Base-by-base conservation (phyloP, 2,329 filamentous ascomycete species). In the Fusarium oxysporum region DNA sequence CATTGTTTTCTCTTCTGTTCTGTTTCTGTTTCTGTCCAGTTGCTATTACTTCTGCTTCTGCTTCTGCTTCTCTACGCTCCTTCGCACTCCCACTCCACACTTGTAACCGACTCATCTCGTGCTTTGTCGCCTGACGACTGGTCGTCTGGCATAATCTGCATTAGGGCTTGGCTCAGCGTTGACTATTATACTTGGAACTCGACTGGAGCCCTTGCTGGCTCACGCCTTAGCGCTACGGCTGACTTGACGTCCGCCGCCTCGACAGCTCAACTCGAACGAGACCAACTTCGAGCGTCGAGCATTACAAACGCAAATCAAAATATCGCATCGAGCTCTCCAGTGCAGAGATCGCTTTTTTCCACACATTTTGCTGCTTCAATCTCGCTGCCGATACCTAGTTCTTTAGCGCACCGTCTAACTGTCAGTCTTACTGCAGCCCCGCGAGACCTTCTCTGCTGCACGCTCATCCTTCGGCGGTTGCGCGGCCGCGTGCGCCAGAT, bases 401-500 rank as follows among this genome's bases (percentile, higher is more conserved):
- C 50, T 59, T 38, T 54, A 65, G 57, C 50, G 47, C 51, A 60
- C 43, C 50, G 51, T 63, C 63, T 73, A 48, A 70, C 69, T 54
- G 64, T 70, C 72, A 68, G 58, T 74, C 66, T 68, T 59, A 71
- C 65, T 61, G 61, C 70, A 68, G 66, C 67, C 69, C 71, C 72
- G 68, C 65, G 73, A 65, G 61, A 62, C 68, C 68, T 65, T 73
- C 65, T 33, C 38, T 62, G 59, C 71, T 67, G 51, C 62, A 59
- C 55, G 63, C 51, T 53, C 68, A 76, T 67, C 63, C 62, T 72
- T 71, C 60, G 75, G 67, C 75, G 76, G 68, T 76, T 76, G 67
- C 76, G 73, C 76, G 76, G 76, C 71, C 71, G 76, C 66, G 71
- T 77, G 76, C 76, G 76, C 76, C 69, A 77, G 76, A 77, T 78